These are phyloP conservation scores for Flaveria robusta DNA, from an alignment of 129 eudicot species.

Conservation along the genomic window DNA sequence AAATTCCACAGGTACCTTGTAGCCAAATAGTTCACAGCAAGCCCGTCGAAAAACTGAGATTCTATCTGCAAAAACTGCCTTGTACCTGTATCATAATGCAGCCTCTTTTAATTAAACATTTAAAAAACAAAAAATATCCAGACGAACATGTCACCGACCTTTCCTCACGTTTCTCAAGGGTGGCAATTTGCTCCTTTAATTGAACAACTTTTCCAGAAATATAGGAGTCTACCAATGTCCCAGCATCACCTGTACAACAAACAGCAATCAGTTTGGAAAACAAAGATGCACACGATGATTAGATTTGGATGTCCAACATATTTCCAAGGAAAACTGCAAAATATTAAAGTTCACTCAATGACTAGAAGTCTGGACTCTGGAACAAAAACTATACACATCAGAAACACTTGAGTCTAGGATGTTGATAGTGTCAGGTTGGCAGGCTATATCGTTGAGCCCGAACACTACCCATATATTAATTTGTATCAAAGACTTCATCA, in stretches of 20 bases:
- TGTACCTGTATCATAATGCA: slow-evolving; percentile 70
- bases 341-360: not conserved
- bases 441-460: not conserved
- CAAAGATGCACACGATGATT: not conserved
- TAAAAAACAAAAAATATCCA: not conserved
- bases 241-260: slow-evolving; percentile 68
- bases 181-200: slow-evolving; percentile 94
- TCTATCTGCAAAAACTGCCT: slow-evolving; percentile 94
- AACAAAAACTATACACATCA: not conserved
- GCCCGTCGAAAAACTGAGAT: slow-evolving; percentile 95
- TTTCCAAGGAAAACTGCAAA: not conserved
- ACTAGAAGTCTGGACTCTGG: not conserved
- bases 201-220: slow-evolving; percentile 90
- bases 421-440: not conserved
- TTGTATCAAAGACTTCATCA: not conserved
- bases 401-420: not conserved
- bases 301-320: not conserved
- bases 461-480: not conserved
- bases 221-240: slow-evolving; percentile 79
- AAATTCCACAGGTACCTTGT: slow-evolving; percentile 58
- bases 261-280: slow-evolving; percentile 9
- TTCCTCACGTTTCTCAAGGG: slow-evolving; percentile 95
- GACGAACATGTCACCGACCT: slow-evolving; percentile 48
- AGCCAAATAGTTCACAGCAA: slow-evolving; percentile 97
- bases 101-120: slow-evolving; percentile 19